These are phyloP conservation scores for Populus deltoides DNA, from an alignment of 345 rosid genomes.

Conservation along the genomic window DNA sequence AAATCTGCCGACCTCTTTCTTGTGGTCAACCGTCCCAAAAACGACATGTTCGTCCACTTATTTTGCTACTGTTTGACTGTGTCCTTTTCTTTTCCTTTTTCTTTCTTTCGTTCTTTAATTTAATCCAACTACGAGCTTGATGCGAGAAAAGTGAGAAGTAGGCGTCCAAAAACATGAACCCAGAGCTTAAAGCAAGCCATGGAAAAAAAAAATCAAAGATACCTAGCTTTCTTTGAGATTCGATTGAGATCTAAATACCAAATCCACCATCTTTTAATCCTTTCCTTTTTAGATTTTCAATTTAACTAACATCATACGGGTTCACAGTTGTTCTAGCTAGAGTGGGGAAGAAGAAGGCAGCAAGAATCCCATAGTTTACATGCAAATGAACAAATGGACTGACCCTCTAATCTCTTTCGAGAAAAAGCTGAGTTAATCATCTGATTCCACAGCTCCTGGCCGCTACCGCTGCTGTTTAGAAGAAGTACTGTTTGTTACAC, in stretches of 20 bases:
- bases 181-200: slow-evolving; percentile 7
- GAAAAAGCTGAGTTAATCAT: slow-evolving; percentile 4
- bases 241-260: slow-evolving; percentile 31
- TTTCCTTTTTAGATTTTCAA: not conserved
- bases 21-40: slow-evolving; percentile 45
- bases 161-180: slow-evolving; percentile 30
- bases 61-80: slow-evolving; percentile 40
- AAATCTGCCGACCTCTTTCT: slow-evolving; percentile 28
- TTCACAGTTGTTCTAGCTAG: not conserved
- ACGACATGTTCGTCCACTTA: slow-evolving; percentile 42
- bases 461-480: not conserved
- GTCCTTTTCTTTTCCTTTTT: not conserved
- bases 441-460: not conserved
- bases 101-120: not conserved
- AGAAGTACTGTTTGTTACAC: too few species aligned
- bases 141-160: slow-evolving; percentile 7
- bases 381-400: slow-evolving; percentile 20
- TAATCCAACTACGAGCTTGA: not conserved
- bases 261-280: slow-evolving; percentile 35
- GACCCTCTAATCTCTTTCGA: slow-evolving; percentile 42
- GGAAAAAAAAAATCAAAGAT: not conserved
- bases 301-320: not conserved
- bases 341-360: not conserved
- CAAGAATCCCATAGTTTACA: slow-evolving; percentile 26
- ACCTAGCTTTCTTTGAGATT: slow-evolving; percentile 8